A percentile compares a stretch with the other conserved stretches of the same genome.
These are phyloP conservation scores for Phytophthora palmivora DNA, from an alignment of 352 stramenopile genomes.

Conservation along the genomic window DNA sequence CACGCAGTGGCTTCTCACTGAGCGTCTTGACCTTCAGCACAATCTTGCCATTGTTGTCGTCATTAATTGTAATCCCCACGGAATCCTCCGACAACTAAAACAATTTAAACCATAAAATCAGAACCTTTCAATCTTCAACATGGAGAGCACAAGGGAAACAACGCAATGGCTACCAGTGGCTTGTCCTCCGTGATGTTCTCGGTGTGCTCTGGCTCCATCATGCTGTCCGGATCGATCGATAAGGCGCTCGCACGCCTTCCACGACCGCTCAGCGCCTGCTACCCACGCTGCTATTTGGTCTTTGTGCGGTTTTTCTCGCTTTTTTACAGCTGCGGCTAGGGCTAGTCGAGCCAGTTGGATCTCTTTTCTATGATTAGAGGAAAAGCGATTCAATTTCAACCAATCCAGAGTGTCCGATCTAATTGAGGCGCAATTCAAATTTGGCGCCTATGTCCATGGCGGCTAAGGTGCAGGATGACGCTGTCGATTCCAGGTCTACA, in stretches of 20 bases:
- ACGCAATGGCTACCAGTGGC: constrained; percentile 46
- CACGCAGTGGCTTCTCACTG: constrained; percentile 82
- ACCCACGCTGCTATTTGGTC: constrained; percentile 26
- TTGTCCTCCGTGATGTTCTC: constrained; percentile 70
- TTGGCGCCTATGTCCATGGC: neutral
- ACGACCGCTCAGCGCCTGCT: constrained; percentile 33
- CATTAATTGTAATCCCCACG: constrained; percentile 64
- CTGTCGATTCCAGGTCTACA: neutral
- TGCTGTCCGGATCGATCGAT: constrained; percentile 29
- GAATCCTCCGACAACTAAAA: constrained; percentile 53
- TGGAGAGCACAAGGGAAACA: neutral
- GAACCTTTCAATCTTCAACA: constrained; percentile 1
- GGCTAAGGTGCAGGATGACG: neutral
- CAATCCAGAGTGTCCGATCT: constrained; percentile 32
- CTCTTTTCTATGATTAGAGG: constrained; percentile 25
- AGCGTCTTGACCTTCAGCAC: constrained; percentile 88
- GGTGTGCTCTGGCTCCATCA: constrained; percentile 73
- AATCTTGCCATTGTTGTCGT: constrained; percentile 54
- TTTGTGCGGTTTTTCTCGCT: constrained; percentile 36
- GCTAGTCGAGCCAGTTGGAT: constrained; percentile 46
- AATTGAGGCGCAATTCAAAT: too few species aligned
- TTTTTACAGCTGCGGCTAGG: constrained; percentile 31
- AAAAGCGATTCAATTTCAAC: constrained; percentile 19
- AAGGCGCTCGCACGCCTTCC: constrained; percentile 21
- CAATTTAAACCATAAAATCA: constrained; percentile 6